Evolutionary conservation across 31 red algal species (phyloP).

Genomic region (Porphyra umbilicalis): DNA sequence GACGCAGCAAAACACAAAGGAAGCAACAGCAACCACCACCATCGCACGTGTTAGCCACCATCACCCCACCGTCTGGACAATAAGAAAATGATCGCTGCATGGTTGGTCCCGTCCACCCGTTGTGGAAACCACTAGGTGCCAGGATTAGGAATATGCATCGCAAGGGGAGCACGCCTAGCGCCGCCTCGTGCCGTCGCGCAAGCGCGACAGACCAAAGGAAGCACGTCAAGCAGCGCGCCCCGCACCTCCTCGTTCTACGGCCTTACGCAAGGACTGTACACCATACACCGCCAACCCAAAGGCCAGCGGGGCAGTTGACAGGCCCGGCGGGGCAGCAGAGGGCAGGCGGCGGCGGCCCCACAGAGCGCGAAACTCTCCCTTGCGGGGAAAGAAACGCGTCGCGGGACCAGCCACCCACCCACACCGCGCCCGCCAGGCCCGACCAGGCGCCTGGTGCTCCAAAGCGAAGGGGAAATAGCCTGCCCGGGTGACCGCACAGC

Average conservation of each 20-base stretch:
- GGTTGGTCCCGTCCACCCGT: background rate
- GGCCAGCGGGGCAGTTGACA: background rate
- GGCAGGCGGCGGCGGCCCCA: no score
- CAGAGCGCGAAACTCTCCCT: no score
- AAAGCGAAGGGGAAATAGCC: background rate
- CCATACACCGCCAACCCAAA: background rate
- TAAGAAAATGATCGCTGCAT: background rate
- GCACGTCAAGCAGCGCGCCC: background rate
- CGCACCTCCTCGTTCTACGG: background rate
- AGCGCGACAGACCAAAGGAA: background rate
- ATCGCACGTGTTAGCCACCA: background rate
- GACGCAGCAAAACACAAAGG: no score
- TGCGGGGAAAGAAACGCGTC: background rate
- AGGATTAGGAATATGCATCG: background rate
- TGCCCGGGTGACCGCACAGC: no score
- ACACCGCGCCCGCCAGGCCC: no score
- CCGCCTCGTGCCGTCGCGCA: no score
- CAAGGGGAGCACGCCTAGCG: background rate
- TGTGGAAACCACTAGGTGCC: slow-evolving; percentile 1
- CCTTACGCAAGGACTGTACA: background rate
- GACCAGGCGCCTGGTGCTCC: background rate
- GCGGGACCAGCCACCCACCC: background rate
- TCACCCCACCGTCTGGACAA: background rate
- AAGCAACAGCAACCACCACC: background rate
- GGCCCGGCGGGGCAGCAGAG: no score